Evolutionary conservation across 805 yeast species (phyloP), one percentile per base, ranked within the genome.

Genomic region (Zygosaccharomyces lentus): DNA sequence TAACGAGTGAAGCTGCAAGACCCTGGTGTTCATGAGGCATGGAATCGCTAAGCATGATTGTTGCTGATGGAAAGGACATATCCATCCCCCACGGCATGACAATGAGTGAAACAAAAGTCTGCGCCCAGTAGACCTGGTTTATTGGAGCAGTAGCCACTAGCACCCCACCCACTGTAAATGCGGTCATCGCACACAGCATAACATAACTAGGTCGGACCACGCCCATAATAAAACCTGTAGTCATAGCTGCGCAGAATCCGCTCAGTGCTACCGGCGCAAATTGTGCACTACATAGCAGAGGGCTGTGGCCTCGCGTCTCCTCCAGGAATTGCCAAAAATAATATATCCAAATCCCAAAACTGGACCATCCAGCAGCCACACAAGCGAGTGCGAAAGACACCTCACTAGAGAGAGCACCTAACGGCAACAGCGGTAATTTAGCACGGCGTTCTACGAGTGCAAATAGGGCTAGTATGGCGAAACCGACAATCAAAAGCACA

Each of bases 61-160:
- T 74, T 1, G 82, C 83, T 1, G 87, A 78, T 0, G 88, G 88
- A 62, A 81, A 82, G 43, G 80, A 74, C 59, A 78, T 68, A 58
- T 82, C 87, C 84, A 82, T 80, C 1, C 84, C 89, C 72, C 77
- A 78, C 1, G 80, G 73, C 10, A 75, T 69, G 10, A 81, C 61
- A 23, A 78, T 56, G 57, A 71, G 62, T 13, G 77, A 69, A 2
- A 80, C 77, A 59, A 83, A 75, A 4, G 76, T 62, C 39, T 76
- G 70, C 9, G 74, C 70, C 77, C 81, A 82, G 58, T 72, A 82
- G 0, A 73, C 66, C 57, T 81, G 82, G 40, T 71, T 53, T 2
- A 72, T 71, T 0, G 85, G 84, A 41, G 73, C 66, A 0, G 79
- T 68, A 0, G 80, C 75, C 21, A 76, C 60, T 54, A 80, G 57